phyloP scores from a whole-genome alignment of 2,329 filamentous ascomycete species.

The Dothideomycetes sp. region DNA sequence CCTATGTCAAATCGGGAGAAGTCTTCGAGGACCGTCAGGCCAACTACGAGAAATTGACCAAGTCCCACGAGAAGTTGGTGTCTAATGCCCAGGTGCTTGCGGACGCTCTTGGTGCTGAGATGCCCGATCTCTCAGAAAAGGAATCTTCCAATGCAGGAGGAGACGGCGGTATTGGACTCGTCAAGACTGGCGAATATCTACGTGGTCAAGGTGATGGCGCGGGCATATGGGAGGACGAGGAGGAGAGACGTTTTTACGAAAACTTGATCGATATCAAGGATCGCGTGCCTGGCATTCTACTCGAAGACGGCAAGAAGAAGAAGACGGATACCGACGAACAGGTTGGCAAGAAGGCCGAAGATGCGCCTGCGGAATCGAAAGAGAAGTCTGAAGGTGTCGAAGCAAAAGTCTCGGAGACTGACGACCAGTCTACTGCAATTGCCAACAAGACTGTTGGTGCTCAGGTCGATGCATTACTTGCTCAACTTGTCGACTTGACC shows the following conservation, averaged over 20 bases:
- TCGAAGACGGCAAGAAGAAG: constrained; percentile 94
- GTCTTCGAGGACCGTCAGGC: constrained; percentile 96
- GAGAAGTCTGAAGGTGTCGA: constrained; percentile 29
- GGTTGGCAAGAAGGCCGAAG: constrained; percentile 64
- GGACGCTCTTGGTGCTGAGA: constrained; percentile 78
- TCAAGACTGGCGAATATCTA: constrained; percentile 89
- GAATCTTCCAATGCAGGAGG: constrained; percentile 57
- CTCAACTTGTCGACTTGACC: constrained; percentile 81
- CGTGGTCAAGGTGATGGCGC: constrained; percentile 81
- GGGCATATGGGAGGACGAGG: constrained; percentile 98
- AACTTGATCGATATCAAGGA: constrained; percentile 92
- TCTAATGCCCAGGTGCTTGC: constrained; percentile 85
- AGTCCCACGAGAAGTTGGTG: constrained; percentile 81
- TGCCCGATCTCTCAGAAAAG: constrained; percentile 85
- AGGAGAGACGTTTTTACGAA: constrained; percentile 96
- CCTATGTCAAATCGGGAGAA: constrained; percentile 96
- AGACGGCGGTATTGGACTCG: constrained; percentile 76
- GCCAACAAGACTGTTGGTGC: constrained; percentile 96
- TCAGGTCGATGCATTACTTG: constrained; percentile 83
- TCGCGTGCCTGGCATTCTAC: constrained; percentile 84
- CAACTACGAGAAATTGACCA: constrained; percentile 89
- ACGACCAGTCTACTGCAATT: constrained; percentile 88
- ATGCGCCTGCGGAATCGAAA: constrained; percentile 34
- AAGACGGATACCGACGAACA: constrained; percentile 74
- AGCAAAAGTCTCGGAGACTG: constrained; percentile 48